These are phyloP conservation scores for Lactifluus subvellereus DNA, from an alignment of 768 basidiomycete genomes.

Conservation along the genomic window DNA sequence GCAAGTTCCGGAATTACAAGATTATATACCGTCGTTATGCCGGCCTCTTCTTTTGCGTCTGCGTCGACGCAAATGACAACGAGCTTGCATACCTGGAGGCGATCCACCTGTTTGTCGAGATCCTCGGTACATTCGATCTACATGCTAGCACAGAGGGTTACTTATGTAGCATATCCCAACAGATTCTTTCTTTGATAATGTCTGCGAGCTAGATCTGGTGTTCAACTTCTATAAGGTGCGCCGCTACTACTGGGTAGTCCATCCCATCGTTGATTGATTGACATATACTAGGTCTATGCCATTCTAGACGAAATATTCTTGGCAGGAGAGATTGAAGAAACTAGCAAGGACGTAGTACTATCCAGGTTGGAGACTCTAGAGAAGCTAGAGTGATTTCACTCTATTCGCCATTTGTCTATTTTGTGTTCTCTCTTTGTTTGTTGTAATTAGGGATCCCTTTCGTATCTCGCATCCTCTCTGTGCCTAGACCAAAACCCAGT, in stretches of 20 bases:
- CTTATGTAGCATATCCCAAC: slow-evolving; percentile 6
- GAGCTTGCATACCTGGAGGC: slow-evolving; percentile 96
- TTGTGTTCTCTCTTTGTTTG: background rate
- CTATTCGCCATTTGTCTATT: background rate
- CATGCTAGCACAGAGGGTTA: slow-evolving; percentile 1
- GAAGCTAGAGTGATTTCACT: slow-evolving; percentile 67
- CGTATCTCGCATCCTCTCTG: background rate
- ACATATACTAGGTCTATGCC: slow-evolving; percentile 72
- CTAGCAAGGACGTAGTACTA: slow-evolving; percentile 93
- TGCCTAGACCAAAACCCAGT: background rate
- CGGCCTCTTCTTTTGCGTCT: slow-evolving; percentile 95
- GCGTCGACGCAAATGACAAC: slow-evolving; percentile 97
- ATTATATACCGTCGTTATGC: slow-evolving; percentile 96
- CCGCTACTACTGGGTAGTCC: background rate
- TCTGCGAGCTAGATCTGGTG: slow-evolving; percentile 95
- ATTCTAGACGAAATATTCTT: slow-evolving; percentile 98
- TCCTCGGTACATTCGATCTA: slow-evolving; percentile 62
- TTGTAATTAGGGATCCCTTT: background rate
- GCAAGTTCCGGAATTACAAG: slow-evolving; percentile 95
- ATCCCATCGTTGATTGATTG: background rate
- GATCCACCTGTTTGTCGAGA: slow-evolving; percentile 97
- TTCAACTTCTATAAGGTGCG: slow-evolving; percentile 97
- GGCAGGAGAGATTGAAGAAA: slow-evolving; percentile 97
- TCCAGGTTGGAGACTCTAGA: slow-evolving; percentile 87
- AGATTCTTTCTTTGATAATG: slow-evolving; percentile 99